Base-by-base conservation (phyloP, 1,139 yeast species). In the Casaregolazyma lundiana region DNA sequence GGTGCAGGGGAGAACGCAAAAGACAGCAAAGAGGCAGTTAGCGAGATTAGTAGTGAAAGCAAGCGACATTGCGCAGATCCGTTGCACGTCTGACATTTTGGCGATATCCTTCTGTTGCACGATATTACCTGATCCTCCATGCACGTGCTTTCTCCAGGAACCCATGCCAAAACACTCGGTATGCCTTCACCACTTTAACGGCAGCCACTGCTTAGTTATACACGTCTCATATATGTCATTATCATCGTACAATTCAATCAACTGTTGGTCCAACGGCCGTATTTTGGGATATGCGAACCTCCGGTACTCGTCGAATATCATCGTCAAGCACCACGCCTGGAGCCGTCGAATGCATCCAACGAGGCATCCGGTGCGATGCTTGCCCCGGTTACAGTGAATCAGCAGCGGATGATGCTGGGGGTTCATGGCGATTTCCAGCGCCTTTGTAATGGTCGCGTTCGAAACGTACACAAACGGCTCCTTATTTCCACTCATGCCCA, bases 241-340 rank as follows among this genome's bases (percentile, higher is more conserved):
- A 49, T 81, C 88, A 57, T 87, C 82, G 63, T 85, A 90, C 71
- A 87, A 72, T 64, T 92, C 97, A 52, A 92, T 92, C 62, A 90
- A 84, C 62, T 92, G 96, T 64, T 89, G 96, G 67, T 92, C 98
- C 72, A 92, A 73, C 8, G 96, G 95, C 54, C 98, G 72, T 48
- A 89, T 95, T 67, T 92, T 92, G 6, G 98, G 98, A 47, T 86
- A 86, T 4, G 97, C 95, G 70, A 88, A 92, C 59, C 92, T 76
- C 50, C 97, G 71, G 66, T 92, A 92, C 62, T 92, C 98, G 59
- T 92, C 97, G 61, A 92, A 88, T 16, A 90, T 92, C 77, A 90
- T 85, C 1, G 96, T 84, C 55, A 88, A 66, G 1, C 96, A 84
- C 98, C 98, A 92, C 51, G 82, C 80, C 62, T 92, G 97, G 45